These are phyloP conservation scores for Eucalyptus erythrocorys DNA, from an alignment of 345 rosid genomes.

Conservation along the genomic window DNA sequence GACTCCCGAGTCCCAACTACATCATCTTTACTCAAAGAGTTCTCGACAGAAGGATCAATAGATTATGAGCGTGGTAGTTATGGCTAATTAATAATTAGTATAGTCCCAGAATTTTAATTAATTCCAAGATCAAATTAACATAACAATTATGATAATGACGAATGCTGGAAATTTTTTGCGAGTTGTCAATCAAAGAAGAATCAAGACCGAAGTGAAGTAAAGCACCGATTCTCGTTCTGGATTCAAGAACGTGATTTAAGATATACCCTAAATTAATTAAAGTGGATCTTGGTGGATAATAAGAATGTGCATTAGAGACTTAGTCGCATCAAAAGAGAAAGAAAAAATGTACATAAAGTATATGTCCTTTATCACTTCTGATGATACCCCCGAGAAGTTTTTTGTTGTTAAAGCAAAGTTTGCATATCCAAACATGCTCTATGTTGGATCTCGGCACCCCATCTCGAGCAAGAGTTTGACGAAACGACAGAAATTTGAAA, in stretches of 20 bases:
- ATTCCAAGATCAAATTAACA: neutral
- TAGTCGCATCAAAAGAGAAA: neutral
- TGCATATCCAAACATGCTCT: accelerated
- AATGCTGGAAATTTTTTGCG: neutral
- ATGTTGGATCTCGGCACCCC: neutral
- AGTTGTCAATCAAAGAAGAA: neutral
- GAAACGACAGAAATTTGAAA: no score
- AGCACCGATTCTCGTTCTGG: neutral
- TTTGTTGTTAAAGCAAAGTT: neutral
- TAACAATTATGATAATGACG: neutral
- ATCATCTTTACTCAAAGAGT: neutral
- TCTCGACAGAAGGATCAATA: neutral
- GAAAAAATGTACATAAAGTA: neutral
- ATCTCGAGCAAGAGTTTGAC: neutral
- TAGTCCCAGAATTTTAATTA: neutral
- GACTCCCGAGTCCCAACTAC: neutral
- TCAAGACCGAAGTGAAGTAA: neutral
- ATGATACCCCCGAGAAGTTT: neutral
- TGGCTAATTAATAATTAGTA: neutral
- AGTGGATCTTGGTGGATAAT: neutral
- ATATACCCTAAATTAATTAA: neutral
- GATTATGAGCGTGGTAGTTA: no score
- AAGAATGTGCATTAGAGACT: neutral
- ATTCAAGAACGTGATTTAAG: neutral
- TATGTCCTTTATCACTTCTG: no score